Percentiles rank a stretch among this genome's conserved stretches.
Conservation (phyloP, 1,139 yeast species). For the Taphrina populina region DNA sequence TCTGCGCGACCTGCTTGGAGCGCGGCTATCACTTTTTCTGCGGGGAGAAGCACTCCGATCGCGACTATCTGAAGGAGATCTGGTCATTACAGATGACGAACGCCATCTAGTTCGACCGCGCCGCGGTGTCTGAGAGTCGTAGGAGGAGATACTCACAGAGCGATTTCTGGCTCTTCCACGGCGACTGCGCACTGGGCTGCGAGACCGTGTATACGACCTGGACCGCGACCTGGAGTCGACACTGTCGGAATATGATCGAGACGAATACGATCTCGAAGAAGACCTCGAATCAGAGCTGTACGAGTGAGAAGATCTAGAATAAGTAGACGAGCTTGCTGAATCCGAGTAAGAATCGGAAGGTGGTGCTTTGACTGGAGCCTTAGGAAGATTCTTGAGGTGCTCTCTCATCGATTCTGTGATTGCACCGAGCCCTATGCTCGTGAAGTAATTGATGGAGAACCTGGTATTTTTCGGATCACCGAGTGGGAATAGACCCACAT, state of each 20-base stretch:
- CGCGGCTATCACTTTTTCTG: background rate
- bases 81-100: no score
- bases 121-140: no score
- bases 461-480: slow-evolving; percentile 55
- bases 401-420: slow-evolving; percentile 80
- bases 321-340: slow-evolving; percentile 10
- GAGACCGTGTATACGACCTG: background rate
- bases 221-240: slow-evolving; percentile 15
- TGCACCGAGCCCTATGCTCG: slow-evolving; percentile 86
- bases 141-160: no score
- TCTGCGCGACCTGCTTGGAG: background rate
- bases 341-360: slow-evolving; percentile 6
- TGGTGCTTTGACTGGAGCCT: slow-evolving; percentile 17
- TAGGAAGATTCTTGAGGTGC: slow-evolving; percentile 45
- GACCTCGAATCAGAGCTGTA: slow-evolving; percentile 16
- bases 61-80: no score
- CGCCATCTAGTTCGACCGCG: no score
- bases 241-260: background rate
- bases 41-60: background rate
- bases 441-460: slow-evolving; percentile 84
- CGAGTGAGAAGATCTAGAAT: background rate
- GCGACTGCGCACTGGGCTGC: background rate
- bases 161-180: background rate
- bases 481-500: slow-evolving; percentile 49
- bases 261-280: slow-evolving; percentile 2